phyloP scores from a whole-genome alignment of 2,329 filamentous ascomycete genomes.

The Apiospora kogelbergensis region DNA sequence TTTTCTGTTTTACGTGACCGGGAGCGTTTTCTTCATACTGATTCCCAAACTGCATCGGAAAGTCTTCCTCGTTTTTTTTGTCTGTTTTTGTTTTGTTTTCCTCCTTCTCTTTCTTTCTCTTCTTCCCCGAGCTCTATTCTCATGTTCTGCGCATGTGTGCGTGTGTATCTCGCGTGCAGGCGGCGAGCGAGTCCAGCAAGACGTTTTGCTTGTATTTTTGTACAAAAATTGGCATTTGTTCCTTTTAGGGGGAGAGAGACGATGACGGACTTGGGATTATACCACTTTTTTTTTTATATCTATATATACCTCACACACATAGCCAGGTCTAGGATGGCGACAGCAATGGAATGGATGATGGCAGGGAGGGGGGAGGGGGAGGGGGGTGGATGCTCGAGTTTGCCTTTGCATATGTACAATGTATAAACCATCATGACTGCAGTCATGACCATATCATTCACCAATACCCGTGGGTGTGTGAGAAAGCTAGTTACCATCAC shows the following conservation, averaged over 20 bases:
- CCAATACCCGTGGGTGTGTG: neutral
- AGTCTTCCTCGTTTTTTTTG: neutral
- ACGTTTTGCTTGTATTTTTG: neutral
- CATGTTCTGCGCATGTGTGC: slow-evolving; percentile 5
- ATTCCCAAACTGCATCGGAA: slow-evolving; percentile 6
- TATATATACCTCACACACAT: neutral
- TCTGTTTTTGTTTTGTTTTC: neutral
- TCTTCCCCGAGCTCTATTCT: neutral
- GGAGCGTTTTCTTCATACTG: neutral
- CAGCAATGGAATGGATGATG: neutral
- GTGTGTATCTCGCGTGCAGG: neutral
- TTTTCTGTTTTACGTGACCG: slow-evolving; percentile 1
- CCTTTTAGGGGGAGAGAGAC: neutral
- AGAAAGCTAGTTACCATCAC: too few relatives aligned
- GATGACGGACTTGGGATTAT: neutral
- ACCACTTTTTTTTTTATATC: slow-evolving; percentile 1
- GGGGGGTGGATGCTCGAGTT: neutral
- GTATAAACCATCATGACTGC: slow-evolving; percentile 2
- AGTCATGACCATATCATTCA: neutral
- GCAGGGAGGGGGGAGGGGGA: neutral
- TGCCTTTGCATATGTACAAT: slow-evolving; percentile 2
- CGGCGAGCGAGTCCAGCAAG: neutral
- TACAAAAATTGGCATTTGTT: neutral
- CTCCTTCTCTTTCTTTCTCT: neutral
- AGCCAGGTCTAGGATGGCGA: neutral